phyloP scores from a whole-genome alignment of 148 eudicot species.

The Fagopyrum tataricum region DNA sequence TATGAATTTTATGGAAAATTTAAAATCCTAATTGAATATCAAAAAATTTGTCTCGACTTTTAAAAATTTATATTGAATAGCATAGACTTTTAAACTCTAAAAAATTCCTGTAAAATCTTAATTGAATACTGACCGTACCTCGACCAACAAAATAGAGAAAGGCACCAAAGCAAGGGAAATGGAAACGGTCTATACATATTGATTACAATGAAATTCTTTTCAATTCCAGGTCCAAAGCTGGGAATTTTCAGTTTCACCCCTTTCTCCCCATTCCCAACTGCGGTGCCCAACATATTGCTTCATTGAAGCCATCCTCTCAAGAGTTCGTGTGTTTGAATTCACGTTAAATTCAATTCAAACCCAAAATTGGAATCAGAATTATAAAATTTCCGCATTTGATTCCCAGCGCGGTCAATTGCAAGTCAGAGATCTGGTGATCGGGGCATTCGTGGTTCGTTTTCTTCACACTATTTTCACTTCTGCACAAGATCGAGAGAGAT shows the following conservation, averaged over 20 bases:
- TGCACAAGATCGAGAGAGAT: constrained; percentile 23
- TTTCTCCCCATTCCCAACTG: background rate
- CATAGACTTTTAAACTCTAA: too few relatives aligned
- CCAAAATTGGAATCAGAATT: background rate
- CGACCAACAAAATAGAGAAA: too few relatives aligned
- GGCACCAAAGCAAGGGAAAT: too few relatives aligned
- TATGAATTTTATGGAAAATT: too few relatives aligned
- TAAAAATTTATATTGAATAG: too few relatives aligned
- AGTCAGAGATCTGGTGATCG: constrained; percentile 10
- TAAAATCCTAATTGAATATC: too few relatives aligned
- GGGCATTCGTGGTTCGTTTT: constrained; percentile 2
- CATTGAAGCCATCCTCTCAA: constrained; percentile 9
- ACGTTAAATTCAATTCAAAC: background rate
- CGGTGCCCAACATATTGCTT: background rate
- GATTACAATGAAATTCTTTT: background rate
- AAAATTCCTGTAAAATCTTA: too few relatives aligned
- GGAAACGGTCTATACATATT: too few relatives aligned
- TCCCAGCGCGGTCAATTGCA: constrained; percentile 1
- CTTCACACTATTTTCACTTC: background rate
- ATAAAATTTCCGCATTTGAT: background rate
- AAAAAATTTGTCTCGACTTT: too few relatives aligned
- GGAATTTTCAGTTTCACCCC: constrained; percentile 4
- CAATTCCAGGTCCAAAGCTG: background rate
- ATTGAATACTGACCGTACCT: too few relatives aligned
- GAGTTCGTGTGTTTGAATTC: background rate